Evolutionary conservation across 345 rosid genomes (phyloP), one percentile per base, ranked within the genome.

Genomic region (Fremontodendron californicum): DNA sequence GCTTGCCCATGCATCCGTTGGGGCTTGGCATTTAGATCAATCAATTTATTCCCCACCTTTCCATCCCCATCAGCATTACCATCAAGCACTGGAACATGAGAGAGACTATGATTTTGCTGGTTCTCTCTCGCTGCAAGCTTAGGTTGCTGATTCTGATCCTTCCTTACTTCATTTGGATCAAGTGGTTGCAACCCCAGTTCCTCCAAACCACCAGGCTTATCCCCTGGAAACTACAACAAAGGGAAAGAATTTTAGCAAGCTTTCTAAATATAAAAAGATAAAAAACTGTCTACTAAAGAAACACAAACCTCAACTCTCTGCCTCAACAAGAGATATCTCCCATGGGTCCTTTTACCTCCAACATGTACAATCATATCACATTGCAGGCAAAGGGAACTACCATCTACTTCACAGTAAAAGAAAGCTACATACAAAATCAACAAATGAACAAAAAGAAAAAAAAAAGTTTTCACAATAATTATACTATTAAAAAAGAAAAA

Each of bases 351-450:
- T 86, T 92, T 92, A 75, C 97, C 97, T 71, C 97, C 97, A 78
- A 92, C 94, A 90, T 92, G 97, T 35, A 92, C 97, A 43, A 86
- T 80, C 94, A 87, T 90, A 87, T 92, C 97, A 63, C 97, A 92
- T 90, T 92, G 97, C 73, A 92, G 85, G 85, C 97, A 92, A 60
- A 92, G 92, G 33, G 97, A 92, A 82, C 85, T 92, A 76, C 94
- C 97, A 62, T 92, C 93, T 85, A 90, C 84, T 87, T 89, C 93
- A 82, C 97, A 92, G 80, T 87, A 92, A 90, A 92, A 92, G 91
- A 92, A 92, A 71, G 93, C 97, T 89, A 77, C 84, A 78, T 31
- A 68, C 84, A 68, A 31, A 78, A 52, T 29, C 31, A 76, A 23
- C 55, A 61, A 79, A 66, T 35, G 72, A 76, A 81, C 82, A 80